Percentiles rank a stretch among this genome's conserved stretches.
These are phyloP conservation scores for Anisodus tanguticus DNA, from an alignment of 257 asterid genomes.

Conservation along the genomic window DNA sequence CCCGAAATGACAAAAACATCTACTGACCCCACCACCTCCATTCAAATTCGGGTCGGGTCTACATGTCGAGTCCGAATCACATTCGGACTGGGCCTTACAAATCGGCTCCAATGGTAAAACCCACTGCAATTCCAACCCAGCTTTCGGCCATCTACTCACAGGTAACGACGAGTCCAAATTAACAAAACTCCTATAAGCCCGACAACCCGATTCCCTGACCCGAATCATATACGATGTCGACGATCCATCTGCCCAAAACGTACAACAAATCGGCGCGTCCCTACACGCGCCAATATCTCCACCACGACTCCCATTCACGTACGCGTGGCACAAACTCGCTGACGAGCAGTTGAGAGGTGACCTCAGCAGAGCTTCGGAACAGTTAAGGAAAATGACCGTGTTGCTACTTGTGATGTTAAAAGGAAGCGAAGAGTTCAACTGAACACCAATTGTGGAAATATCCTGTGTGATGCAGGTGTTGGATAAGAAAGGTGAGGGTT, in stretches of 20 bases:
- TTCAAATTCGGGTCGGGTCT: constrained; percentile 52
- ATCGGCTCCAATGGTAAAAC: constrained; percentile 64
- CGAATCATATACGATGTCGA: constrained; percentile 61
- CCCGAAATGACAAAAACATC: constrained; percentile 76
- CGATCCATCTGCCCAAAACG: constrained; percentile 79
- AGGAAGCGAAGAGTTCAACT: constrained; percentile 64
- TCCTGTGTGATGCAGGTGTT: constrained; percentile 74
- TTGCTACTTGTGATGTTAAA: constrained; percentile 86
- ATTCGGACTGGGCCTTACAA: constrained; percentile 61
- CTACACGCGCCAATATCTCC: constrained; percentile 40
- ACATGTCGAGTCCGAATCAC: constrained; percentile 71
- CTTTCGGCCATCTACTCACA: constrained; percentile 67
- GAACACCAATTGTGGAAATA: constrained; percentile 64
- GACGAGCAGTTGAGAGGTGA: constrained; percentile 73
- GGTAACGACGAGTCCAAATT: constrained; percentile 60
- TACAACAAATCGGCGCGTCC: constrained; percentile 56
- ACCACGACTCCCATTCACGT: constrained; percentile 43
- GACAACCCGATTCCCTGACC: constrained; percentile 60
- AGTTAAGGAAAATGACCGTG: constrained; percentile 76
- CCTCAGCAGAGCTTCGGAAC: constrained; percentile 36
- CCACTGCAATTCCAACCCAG: constrained; percentile 88
- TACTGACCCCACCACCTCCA: constrained; percentile 38
- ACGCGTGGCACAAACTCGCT: constrained; percentile 74
- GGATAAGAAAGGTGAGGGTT: constrained; percentile 66
- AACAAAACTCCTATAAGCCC: constrained; percentile 83